Evolutionary conservation across 2,329 filamentous ascomycete genomes (phyloP).

Genomic region (Juglanconis sp.): DNA sequence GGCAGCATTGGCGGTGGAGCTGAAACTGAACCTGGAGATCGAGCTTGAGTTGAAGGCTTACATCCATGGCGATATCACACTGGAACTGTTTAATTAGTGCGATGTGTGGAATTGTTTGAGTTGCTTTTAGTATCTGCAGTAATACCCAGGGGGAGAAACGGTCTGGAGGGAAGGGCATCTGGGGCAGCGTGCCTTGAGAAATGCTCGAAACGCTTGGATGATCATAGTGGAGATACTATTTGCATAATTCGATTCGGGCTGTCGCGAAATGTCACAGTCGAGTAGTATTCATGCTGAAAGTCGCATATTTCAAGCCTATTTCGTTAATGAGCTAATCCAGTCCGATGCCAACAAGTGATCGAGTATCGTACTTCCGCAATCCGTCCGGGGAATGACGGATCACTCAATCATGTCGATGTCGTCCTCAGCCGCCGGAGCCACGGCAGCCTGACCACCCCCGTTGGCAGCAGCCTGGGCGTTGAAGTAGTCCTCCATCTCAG

Average conservation of each 20-base stretch:
- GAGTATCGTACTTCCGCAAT: background rate
- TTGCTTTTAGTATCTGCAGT: too few species aligned
- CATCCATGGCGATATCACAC: conserved; percentile 64
- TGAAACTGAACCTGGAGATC: conserved; percentile 65
- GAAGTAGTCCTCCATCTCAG: conserved; percentile 97
- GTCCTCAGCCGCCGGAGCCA: conserved; percentile 18
- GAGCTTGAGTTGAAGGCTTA: conserved; percentile 67
- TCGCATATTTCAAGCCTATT: background rate
- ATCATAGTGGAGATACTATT: too few species aligned
- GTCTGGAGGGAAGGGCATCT: too few species aligned
- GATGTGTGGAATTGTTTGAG: background rate
- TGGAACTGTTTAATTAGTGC: conserved; percentile 42
- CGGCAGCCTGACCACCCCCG: conserved; percentile 39
- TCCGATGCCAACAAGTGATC: background rate
- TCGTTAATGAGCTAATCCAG: background rate
- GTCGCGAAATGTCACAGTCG: background rate
- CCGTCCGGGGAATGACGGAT: conserved; percentile 6
- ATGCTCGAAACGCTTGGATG: too few species aligned
- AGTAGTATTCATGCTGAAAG: background rate
- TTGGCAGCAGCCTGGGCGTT: conserved; percentile 24
- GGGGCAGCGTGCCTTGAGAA: too few species aligned
- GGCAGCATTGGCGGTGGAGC: conserved; percentile 25
- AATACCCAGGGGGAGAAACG: too few species aligned
- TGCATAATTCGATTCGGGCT: too few species aligned
- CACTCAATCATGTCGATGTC: conserved; percentile 29